Evolutionary conservation across 345 rosid genomes (phyloP), one percentile per base, ranked within the genome.

Genomic region (Cochlearia excelsa): DNA sequence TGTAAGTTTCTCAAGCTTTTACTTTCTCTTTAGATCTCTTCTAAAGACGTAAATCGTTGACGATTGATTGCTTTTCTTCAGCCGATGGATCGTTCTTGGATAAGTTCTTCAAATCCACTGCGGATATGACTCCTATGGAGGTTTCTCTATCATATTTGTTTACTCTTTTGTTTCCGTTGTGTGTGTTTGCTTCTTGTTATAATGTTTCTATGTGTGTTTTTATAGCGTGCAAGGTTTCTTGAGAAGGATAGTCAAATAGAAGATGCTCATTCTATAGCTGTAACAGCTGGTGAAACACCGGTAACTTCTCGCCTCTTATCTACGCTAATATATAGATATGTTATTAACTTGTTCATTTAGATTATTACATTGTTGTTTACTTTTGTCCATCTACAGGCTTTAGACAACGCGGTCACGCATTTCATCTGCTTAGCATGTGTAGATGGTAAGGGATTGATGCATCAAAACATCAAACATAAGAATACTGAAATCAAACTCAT

Each of bases 231-330:
- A 30, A 62, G 10, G 65, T 86, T 77, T 74, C 96, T 88, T 46
- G 95, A 86, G 81, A 81, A 81, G 45, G 86, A 88, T 43, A 73
- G 71, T 52, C 88, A 92, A 68, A 79, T 92, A 83, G 98, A 88
- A 80, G 84, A 71, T 63, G 95, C 95, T 51, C 98, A 92, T 65
- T 81, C 90, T 39, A 83, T 85, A 64, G 98, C 97, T 41, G 98
- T 88, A 45, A 62, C 80, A 35, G 90, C 83, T 30, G 98, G 98
- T 50, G 95, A 92, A 9, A 92, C 98, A 54, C 79, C 67, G 71
- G 98, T 81, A 72, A 57, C 2, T 52, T 59, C n/a, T n/a, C n/a
- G n/a, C n/a, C 7, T 33, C 5, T 33, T 5, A 33, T 5, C 54
- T 45, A 26, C 3, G n/a, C n/a, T n/a, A n/a, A n/a, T n/a, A n/a